phyloP scores from a whole-genome alignment of 2,329 filamentous ascomycete species.

The Xylaria sp. region DNA sequence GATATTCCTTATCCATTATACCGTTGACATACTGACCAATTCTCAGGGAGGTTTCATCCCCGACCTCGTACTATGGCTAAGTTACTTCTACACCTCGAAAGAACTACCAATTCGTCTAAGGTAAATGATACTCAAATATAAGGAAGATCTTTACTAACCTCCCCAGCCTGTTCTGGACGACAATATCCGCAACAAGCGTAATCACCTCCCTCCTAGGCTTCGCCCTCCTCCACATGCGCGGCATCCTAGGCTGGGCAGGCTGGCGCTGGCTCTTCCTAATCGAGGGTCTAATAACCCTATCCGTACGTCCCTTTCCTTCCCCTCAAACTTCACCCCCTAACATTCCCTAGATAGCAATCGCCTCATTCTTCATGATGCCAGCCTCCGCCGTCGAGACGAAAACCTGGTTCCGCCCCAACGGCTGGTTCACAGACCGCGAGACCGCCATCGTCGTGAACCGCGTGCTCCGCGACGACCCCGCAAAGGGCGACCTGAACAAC shows the following conservation, averaged over 20 bases:
- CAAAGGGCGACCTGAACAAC: conserved; percentile 55
- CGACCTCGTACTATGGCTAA: conserved; percentile 32
- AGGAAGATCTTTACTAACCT: background rate
- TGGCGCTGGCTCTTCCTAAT: conserved; percentile 51
- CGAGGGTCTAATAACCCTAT: conserved; percentile 49
- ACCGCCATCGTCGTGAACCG: conserved; percentile 55
- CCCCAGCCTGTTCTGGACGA: conserved; percentile 36
- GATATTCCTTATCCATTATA: background rate
- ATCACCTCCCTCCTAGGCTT: conserved; percentile 35
- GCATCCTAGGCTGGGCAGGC: conserved; percentile 35
- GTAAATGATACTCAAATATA: conserved; percentile 15
- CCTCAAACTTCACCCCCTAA: background rate
- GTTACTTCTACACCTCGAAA: conserved; percentile 33
- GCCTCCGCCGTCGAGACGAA: conserved; percentile 44
- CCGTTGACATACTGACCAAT: background rate
- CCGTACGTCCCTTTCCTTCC: conserved; percentile 15
- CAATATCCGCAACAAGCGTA: conserved; percentile 32
- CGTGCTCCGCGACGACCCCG: conserved; percentile 51
- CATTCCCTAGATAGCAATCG: conserved; percentile 38
- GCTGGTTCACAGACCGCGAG: conserved; percentile 55
- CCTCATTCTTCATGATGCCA: conserved; percentile 50
- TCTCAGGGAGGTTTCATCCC: conserved; percentile 33
- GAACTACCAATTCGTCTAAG: conserved; percentile 37
- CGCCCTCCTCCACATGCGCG: conserved; percentile 35
- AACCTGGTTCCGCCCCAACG: conserved; percentile 44